These are phyloP conservation scores for Citeromyces matritensis DNA, from an alignment of 805 yeast genomes.

Conservation along the genomic window DNA sequence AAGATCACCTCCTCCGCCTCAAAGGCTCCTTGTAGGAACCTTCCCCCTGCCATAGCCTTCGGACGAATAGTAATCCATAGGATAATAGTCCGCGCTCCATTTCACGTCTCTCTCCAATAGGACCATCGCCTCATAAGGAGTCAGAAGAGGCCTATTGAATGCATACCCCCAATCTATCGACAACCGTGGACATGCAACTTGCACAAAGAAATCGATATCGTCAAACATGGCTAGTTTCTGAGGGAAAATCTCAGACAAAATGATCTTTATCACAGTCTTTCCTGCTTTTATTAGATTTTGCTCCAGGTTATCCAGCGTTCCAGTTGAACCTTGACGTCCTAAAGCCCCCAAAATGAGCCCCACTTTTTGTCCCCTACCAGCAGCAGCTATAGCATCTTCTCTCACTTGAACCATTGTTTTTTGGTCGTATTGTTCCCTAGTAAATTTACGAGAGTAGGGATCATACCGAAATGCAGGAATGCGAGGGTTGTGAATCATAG, in stretches of 20 bases:
- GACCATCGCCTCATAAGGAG: constrained; percentile 95
- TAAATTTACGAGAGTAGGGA: constrained; percentile 86
- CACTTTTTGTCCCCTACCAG: constrained; percentile 43
- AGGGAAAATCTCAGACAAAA: constrained; percentile 88
- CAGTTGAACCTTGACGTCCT: constrained; percentile 88
- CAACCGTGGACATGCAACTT: constrained; percentile 92
- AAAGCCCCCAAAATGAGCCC: constrained; percentile 87
- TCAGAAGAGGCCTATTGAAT: constrained; percentile 75
- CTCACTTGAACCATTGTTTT: constrained; percentile 65
- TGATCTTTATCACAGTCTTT: constrained; percentile 60
- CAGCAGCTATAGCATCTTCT: constrained; percentile 54
- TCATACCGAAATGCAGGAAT: constrained; percentile 90
- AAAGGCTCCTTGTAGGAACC: constrained; percentile 23
- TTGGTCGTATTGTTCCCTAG: constrained; percentile 80
- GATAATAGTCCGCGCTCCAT: constrained; percentile 58
- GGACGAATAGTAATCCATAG: constrained; percentile 89
- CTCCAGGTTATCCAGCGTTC: constrained; percentile 59
- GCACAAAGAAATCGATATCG: constrained; percentile 89
- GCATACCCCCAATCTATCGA: constrained; percentile 99
- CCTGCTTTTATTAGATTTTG: constrained; percentile 34
- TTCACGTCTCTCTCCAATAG: constrained; percentile 56
- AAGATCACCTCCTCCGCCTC: background rate
- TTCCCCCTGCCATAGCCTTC: constrained; percentile 90
- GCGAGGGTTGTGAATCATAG: constrained; percentile 94
- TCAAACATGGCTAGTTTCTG: constrained; percentile 83